A percentile compares a stretch with the other conserved stretches of the same genome.
phyloP scores from a whole-genome alignment of 805 yeast species.

The Wickerhamomyces subpelliculosus region DNA sequence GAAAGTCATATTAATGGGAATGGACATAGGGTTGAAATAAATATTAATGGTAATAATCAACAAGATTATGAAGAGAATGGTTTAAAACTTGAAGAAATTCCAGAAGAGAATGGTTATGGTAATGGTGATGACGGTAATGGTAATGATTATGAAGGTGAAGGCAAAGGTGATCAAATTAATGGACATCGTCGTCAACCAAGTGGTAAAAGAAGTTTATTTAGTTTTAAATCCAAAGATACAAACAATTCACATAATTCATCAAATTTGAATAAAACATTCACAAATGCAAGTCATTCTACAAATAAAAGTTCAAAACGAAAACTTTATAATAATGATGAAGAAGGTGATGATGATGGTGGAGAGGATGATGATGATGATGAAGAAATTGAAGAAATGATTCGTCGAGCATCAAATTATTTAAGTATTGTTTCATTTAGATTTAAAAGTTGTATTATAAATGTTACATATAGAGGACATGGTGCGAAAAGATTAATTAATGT shows the following conservation, averaged over 20 bases:
- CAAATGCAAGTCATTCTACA: neutral
- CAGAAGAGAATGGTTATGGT: too few relatives aligned
- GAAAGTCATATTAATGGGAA: neutral
- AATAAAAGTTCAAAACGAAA: neutral
- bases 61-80: too few relatives aligned
- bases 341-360: neutral
- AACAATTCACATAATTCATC: constrained; percentile 2
- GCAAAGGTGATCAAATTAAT: too few relatives aligned
- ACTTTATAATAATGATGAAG: too few relatives aligned
- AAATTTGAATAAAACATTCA: too few relatives aligned
- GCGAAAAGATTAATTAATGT: constrained; percentile 66
- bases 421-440: constrained; percentile 56
- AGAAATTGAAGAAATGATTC: constrained; percentile 58
- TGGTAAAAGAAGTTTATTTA: constrained; percentile 7
- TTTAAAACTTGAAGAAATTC: too few relatives aligned
- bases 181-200: too few relatives aligned
- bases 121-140: too few relatives aligned
- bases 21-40: neutral
- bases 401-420: constrained; percentile 65
- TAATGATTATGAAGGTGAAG: too few relatives aligned
- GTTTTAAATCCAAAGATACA: constrained; percentile 5
- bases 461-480: constrained; percentile 76
- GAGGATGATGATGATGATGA: constrained; percentile 12
- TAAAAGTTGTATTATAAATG: constrained; percentile 44
- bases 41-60: neutral